These are phyloP conservation scores for Scalesia atractyloides DNA, from an alignment of 129 eudicot genomes.

Conservation along the genomic window DNA sequence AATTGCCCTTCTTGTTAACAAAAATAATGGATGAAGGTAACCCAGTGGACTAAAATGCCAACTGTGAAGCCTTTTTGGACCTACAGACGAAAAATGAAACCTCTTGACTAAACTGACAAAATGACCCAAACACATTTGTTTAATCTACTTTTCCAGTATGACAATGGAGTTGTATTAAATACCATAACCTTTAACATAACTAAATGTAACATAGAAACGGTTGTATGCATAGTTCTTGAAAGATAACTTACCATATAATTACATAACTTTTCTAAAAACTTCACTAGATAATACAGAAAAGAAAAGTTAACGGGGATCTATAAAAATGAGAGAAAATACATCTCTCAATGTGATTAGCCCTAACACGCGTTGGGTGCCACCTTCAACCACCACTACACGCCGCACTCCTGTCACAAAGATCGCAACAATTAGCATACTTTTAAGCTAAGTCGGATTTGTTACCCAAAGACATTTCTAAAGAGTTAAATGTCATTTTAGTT, in stretches of 20 bases:
- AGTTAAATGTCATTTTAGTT: too few species aligned
- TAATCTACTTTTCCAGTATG: background rate
- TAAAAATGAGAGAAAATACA: conserved; percentile 39
- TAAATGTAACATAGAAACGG: conserved; percentile 22
- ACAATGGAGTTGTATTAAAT: background rate
- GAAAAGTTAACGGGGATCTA: conserved; percentile 7
- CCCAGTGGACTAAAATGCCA: too few species aligned
- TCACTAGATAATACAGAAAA: conserved; percentile 1
- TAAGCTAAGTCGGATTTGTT: background rate
- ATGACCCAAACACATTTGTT: too few species aligned
- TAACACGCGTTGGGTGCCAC: conserved; percentile 48
- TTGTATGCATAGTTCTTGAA: conserved; percentile 14
- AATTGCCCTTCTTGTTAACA: too few species aligned
- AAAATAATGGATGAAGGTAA: too few species aligned
- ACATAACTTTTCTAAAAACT: conserved; percentile 27
- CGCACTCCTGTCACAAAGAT: conserved; percentile 51
- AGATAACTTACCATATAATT: conserved; percentile 25
- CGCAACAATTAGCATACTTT: background rate
- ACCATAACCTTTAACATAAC: conserved; percentile 11
- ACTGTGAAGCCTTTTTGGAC: too few species aligned
- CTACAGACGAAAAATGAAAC: too few species aligned
- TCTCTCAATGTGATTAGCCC: conserved; percentile 62
- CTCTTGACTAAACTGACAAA: too few species aligned
- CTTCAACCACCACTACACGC: conserved; percentile 48
- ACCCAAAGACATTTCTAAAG: background rate